These are phyloP conservation scores for Alternaria metachromatica DNA, from an alignment of 2,329 filamentous ascomycete genomes.

Conservation along the genomic window DNA sequence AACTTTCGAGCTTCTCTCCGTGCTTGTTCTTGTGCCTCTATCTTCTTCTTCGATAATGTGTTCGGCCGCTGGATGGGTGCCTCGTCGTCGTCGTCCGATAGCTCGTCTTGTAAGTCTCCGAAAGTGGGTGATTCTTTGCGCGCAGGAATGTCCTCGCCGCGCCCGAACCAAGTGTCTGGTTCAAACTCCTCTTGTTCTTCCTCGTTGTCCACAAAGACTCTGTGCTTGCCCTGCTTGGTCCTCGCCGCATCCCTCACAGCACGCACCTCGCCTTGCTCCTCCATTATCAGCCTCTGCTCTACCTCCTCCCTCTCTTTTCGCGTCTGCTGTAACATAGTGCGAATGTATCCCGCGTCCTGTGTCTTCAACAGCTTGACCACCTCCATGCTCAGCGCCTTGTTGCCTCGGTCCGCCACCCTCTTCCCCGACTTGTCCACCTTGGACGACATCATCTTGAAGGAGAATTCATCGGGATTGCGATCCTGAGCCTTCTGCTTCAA, in stretches of 20 bases:
- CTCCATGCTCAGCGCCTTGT: conserved; percentile 58
- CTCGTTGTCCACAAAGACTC: conserved; percentile 51
- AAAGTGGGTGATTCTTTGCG: conserved; percentile 22
- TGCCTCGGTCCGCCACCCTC: conserved; percentile 54
- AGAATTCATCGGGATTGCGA: conserved; percentile 71
- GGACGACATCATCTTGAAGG: conserved; percentile 67
- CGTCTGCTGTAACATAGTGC: conserved; percentile 64
- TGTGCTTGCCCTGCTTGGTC: conserved; percentile 37
- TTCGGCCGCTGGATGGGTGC: conserved; percentile 21
- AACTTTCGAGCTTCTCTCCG: conserved; percentile 40
- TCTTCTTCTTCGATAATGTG: conserved; percentile 42
- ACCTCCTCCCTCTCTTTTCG: conserved; percentile 61
- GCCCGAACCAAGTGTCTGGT: conserved; percentile 50
- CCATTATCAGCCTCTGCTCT: conserved; percentile 47
- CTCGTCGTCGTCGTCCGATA: conserved; percentile 33
- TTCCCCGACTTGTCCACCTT: conserved; percentile 55
- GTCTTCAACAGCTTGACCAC: conserved; percentile 70
- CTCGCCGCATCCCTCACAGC: conserved; percentile 45
- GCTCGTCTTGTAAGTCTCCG: conserved; percentile 33
- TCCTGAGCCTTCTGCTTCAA: conserved; percentile 66
- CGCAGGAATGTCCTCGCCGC: conserved; percentile 33
- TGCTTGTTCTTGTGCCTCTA: conserved; percentile 35
- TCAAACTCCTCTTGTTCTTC: conserved; percentile 51
- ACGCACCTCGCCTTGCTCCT: conserved; percentile 49
- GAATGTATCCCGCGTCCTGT: conserved; percentile 68